Evolutionary conservation across 2,329 filamentous ascomycete genomes (phyloP), one percentile per base, ranked within the genome.

Genomic region (Zelopaecilomyces penicillatus): DNA sequence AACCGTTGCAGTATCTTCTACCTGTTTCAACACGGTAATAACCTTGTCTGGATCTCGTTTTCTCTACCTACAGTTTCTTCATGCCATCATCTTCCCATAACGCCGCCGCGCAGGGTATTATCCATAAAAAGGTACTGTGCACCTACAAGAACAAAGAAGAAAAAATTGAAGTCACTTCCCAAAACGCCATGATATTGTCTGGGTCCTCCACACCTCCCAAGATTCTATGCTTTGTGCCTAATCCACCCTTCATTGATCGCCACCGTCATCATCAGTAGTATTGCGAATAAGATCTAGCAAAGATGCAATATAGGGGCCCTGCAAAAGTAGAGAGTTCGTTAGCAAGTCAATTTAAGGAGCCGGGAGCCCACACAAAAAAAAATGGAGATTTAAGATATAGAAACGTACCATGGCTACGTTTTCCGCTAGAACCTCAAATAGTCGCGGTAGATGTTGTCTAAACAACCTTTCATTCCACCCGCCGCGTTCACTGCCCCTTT

Each of bases 401-500:
- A 26, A 29, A 65, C 73, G 54, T 65, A 79, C 77, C 65, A 84
- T 60, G 45, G 73, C 69, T 60, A 69, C 71, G 52, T 88, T 88
- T 60, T 87, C 80, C 30, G 81, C 76, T 66, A 86, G 74, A 37
- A 87, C 75, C 61, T 83, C 83, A 57, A 78, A 85, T 19, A 87
- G 64, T 32, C 80, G 76, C 8, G 76, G 71, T 58, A 80, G 70
- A 43, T 84, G 72, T 0, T 81, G 78, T 38, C 80, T 74, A 64
- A 88, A 88, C 29, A 87, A 67, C 46, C 67, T 69, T 59, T 84
- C 78, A 48, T 85, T 83, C 79, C 80, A 85, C 2, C 79, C 75
- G 37, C 67, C 66, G 46, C 71, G 72, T 36, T 71, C 74, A 5
- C 60, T 60, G n/a, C 54, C 57, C 51, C 56, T 56, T 52, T 67